Evolutionary conservation across 495 filamentous ascomycete species (phyloP).

Genomic region (Pseudoneurospora amorphoporcata): DNA sequence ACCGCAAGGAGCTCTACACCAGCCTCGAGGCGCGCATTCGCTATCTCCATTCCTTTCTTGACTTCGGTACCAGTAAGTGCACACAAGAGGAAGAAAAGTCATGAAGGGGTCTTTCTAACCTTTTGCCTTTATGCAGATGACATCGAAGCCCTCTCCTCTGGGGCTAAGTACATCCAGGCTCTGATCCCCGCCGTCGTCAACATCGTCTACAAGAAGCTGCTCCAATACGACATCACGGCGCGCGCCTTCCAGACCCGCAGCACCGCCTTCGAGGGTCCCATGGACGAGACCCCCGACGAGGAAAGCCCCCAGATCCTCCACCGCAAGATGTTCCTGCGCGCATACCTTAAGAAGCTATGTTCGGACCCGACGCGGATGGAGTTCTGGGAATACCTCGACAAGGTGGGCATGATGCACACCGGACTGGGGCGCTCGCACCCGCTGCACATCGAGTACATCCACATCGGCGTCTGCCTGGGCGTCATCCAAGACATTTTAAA

Average conservation of each 20-base stretch:
- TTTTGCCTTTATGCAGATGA: constrained; percentile 37
- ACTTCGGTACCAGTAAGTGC: constrained; percentile 56
- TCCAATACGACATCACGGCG: constrained; percentile 67
- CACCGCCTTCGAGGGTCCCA: constrained; percentile 50
- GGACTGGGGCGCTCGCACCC: constrained; percentile 53
- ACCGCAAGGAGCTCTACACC: constrained; percentile 59
- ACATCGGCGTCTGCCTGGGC: constrained; percentile 56
- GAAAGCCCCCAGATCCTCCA: constrained; percentile 61
- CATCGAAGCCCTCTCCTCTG: constrained; percentile 53
- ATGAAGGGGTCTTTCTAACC: neutral
- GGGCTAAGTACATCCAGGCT: constrained; percentile 61
- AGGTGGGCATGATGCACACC: constrained; percentile 67
- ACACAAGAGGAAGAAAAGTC: neutral
- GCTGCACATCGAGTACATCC: constrained; percentile 66
- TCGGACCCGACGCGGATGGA: constrained; percentile 61
- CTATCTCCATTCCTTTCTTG: constrained; percentile 62
- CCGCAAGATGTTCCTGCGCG: constrained; percentile 66
- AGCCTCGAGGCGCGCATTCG: constrained; percentile 54
- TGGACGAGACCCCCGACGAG: constrained; percentile 51
- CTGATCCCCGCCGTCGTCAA: constrained; percentile 63
- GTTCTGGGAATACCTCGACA: constrained; percentile 71
- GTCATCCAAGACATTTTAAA: constrained; percentile 66
- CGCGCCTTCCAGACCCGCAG: constrained; percentile 56
- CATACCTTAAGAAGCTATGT: constrained; percentile 59
- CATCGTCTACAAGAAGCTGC: constrained; percentile 68